Base-by-base conservation (phyloP, 495 filamentous ascomycete genomes). In the Paragyromitra xinjiangensis region DNA sequence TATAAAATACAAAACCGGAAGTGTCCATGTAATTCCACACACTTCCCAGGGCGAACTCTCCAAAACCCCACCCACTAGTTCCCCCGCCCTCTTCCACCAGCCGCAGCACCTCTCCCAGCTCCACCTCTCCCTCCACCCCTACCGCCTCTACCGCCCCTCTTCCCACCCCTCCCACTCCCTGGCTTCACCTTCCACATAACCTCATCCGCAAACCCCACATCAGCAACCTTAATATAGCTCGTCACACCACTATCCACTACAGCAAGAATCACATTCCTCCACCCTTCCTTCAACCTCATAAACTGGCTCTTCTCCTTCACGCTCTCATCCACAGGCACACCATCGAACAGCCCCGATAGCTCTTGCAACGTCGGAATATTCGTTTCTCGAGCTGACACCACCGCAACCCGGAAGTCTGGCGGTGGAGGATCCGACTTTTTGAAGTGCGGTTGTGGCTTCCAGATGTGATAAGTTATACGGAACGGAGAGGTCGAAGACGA, bases 221-320 rank as follows among this genome's bases (percentile, higher is more conserved):
- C 94, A 7, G 86, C 90, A 66, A 97, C 84, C 45, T 92, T 87
- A 62, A 97, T 83, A 82, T 93, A 99, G 81, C 94, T 98, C 40
- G 94, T 91, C 39, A 99, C 87, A 0, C 95, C 95, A 69, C 93
- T 87, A 81, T 98, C 95, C 8, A 97, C 93, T 5, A 98, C 89
- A 0, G 94, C 95, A 19, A 99, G 79, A 62, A 97, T 85, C 6
- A 94, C 93, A 82, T 92, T 94, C 72, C 94, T 87, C 81, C 92
- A 91, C 12, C 93, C 95, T 69, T 97, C 90, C 80, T 92, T 94
- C 72, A 98, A 83, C n/a, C 91, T 87, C 72, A 86, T 85, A 77
- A 93, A 94, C n/a, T 87, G 77, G 22, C 63, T 51, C 12, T 78
- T 82, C 1, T 29, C 65, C 3, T 42, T 69, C 1, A 48, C 48